Percentiles rank a stretch among this genome's conserved stretches.
These are phyloP conservation scores for Annulohypoxylon maeteangense DNA, from an alignment of 495 filamentous ascomycete species.

Conservation along the genomic window DNA sequence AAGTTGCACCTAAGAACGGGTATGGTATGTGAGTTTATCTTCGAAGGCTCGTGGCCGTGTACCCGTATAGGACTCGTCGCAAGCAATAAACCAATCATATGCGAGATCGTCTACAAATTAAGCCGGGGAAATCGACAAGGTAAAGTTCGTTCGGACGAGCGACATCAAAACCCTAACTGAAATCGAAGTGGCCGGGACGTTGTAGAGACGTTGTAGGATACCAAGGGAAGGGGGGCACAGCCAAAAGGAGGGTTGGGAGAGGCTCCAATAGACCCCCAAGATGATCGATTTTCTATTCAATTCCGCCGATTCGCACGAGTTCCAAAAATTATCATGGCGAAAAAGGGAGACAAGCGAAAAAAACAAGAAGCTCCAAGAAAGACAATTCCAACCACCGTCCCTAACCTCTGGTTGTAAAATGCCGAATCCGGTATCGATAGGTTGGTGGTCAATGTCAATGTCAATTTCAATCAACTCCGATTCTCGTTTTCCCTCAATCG, in stretches of 20 bases:
- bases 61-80: constrained; percentile 3
- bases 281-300: constrained; percentile 14
- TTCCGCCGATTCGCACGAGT: constrained; percentile 12
- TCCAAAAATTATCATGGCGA: constrained; percentile 21
- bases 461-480: constrained; percentile 5
- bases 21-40: constrained; percentile 5
- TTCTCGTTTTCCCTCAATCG: neutral
- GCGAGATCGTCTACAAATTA: constrained; percentile 13
- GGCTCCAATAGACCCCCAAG: constrained; percentile 7
- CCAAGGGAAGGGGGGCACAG: neutral
- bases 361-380: neutral
- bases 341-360: neutral
- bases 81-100: constrained; percentile 28
- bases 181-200: constrained; percentile 17
- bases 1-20: constrained; percentile 22
- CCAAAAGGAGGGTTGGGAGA: constrained; percentile 14
- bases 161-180: constrained; percentile 27
- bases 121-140: neutral
- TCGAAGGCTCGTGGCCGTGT: neutral
- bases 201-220: constrained; percentile 1
- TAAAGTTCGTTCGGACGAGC: constrained; percentile 31
- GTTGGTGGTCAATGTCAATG: neutral
- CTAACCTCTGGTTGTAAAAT: neutral
- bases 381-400: neutral
- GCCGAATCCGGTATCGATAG: neutral